Evolutionary conservation across 2,329 filamentous ascomycete genomes (phyloP).

Genomic region (Mycosphaerella arachidis): DNA sequence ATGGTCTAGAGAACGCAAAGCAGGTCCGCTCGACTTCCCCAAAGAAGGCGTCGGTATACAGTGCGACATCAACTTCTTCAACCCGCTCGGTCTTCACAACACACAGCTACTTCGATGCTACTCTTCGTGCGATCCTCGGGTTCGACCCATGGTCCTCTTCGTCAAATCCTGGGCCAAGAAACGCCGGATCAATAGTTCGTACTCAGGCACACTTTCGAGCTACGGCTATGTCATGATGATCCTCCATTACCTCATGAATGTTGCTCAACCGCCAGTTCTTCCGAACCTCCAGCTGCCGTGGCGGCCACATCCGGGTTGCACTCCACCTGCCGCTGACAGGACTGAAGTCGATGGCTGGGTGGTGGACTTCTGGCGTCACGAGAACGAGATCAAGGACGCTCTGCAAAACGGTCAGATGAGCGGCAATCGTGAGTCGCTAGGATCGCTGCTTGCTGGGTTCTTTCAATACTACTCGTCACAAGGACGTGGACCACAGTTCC

Average conservation of each 20-base stretch:
- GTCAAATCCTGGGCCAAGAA: conserved; percentile 87
- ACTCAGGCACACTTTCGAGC: conserved; percentile 78
- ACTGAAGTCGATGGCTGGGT: conserved; percentile 52
- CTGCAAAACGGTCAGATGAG: conserved; percentile 58
- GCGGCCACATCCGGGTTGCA: conserved; percentile 38
- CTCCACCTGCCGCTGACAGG: conserved; percentile 22
- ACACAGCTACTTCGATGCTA: conserved; percentile 80
- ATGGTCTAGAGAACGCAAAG: conserved; percentile 45
- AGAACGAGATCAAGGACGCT: conserved; percentile 61
- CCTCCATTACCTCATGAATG: conserved; percentile 81
- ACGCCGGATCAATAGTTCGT: conserved; percentile 80
- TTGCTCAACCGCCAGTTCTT: conserved; percentile 73
- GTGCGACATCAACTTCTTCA: conserved; percentile 89
- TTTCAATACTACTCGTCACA: conserved; percentile 73
- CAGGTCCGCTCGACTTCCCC: conserved; percentile 66
- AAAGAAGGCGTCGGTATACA: conserved; percentile 74
- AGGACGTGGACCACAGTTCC: conserved; percentile 60
- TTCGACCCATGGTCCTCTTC: conserved; percentile 74
- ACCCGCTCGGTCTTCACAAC: conserved; percentile 77
- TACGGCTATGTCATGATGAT: conserved; percentile 94
- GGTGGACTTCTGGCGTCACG: conserved; percentile 74
- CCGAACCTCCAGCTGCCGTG: conserved; percentile 69
- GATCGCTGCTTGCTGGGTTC: conserved; percentile 71
- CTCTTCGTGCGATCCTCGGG: conserved; percentile 70
- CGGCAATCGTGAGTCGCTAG: conserved; percentile 65